Evolutionary conservation across 768 basidiomycete species (phyloP), one percentile per base, ranked within the genome.

Genomic region (Mycena metata): DNA sequence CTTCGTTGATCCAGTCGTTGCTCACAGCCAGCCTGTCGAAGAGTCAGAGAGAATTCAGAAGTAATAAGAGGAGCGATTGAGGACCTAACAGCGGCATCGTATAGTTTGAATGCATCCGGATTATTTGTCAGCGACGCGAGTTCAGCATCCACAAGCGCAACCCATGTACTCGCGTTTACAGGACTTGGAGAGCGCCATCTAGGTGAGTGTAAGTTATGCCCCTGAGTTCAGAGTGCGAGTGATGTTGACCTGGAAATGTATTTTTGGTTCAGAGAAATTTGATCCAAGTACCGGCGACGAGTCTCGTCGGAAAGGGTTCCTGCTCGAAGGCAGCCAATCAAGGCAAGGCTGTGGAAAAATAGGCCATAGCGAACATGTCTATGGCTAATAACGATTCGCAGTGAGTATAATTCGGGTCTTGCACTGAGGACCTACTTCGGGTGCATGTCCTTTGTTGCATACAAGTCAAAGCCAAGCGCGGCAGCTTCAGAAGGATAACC

Each of bases 161-260:
- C 81, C 92, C 91, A 92, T 19, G 89, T 84, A 67, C 86, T 88
- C 21, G 82, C 86, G 74, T 92, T 93, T 30, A 90, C 86, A 12
- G 91, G 89, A 70, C 90, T 90, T 0, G 90, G 86, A 0, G 90
- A 89, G 11, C 89, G 73, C 92, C 92, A 93, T 68, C 90, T 91
- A 72, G 13, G 45, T 26, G 54, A 4, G 59, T 26, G 59, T 64
- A 47, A 57, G 60, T 46, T n/a, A 24, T 54, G 43, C 33, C 43
- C 24, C 46, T 5, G 41, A 30, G 24, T 12, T 58, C 30, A 50
- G 26, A 3, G 39, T 9, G 4, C n/a, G 41, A 10, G 43, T 4
- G 24, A 41, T 6, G 78, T 82, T 36, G 72, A 89, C 90, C 84
- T 88, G 70, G 85, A 82, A 64, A 91, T 86, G 71, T 86, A 91